phyloP scores from a whole-genome alignment of 2,329 filamentous ascomycete genomes.

The Exophiala alcalophila region DNA sequence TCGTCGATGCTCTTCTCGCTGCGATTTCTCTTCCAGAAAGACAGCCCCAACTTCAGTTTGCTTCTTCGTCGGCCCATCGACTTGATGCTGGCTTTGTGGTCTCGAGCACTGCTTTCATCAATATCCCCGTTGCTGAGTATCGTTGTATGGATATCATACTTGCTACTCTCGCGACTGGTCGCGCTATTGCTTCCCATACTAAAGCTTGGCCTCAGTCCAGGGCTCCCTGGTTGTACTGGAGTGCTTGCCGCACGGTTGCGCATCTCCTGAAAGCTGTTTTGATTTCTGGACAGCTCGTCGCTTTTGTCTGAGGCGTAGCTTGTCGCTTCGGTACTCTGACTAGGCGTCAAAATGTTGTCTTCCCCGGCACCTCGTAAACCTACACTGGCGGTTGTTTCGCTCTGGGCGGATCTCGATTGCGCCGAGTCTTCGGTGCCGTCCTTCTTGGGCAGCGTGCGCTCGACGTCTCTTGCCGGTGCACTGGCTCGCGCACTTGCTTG shows the following conservation, averaged over 20 bases:
- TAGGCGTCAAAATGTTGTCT: slow-evolving; percentile 19
- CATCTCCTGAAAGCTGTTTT: slow-evolving; percentile 23
- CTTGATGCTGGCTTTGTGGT: slow-evolving; percentile 25
- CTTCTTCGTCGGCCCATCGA: slow-evolving; percentile 27
- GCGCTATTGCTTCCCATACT: slow-evolving; percentile 29
- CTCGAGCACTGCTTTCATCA: slow-evolving; percentile 13
- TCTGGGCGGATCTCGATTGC: slow-evolving; percentile 12
- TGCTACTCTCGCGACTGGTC: slow-evolving; percentile 28
- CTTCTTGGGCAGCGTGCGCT: slow-evolving; percentile 5
- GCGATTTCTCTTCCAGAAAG: slow-evolving; percentile 29
- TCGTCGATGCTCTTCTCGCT: slow-evolving; percentile 20
- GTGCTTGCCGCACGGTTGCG: slow-evolving; percentile 26
- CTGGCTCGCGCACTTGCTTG: slow-evolving; percentile 21
- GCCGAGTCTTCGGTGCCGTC: slow-evolving; percentile 4
- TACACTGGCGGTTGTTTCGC: slow-evolving; percentile 6
- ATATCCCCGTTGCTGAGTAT: slow-evolving; percentile 28
- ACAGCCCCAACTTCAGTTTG: slow-evolving; percentile 26
- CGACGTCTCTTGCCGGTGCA: slow-evolving; percentile 20
- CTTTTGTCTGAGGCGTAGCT: slow-evolving; percentile 23
- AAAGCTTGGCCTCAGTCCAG: slow-evolving; percentile 21
- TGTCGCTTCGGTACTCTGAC: slow-evolving; percentile 20
- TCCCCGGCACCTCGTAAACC: slow-evolving; percentile 15
- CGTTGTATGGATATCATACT: slow-evolving; percentile 27
- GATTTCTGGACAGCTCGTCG: slow-evolving; percentile 16
- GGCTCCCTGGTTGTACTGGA: slow-evolving; percentile 19